Evolutionary conservation across 306 rosid species (phyloP).

Genomic region (Lathyrus aphaca): DNA sequence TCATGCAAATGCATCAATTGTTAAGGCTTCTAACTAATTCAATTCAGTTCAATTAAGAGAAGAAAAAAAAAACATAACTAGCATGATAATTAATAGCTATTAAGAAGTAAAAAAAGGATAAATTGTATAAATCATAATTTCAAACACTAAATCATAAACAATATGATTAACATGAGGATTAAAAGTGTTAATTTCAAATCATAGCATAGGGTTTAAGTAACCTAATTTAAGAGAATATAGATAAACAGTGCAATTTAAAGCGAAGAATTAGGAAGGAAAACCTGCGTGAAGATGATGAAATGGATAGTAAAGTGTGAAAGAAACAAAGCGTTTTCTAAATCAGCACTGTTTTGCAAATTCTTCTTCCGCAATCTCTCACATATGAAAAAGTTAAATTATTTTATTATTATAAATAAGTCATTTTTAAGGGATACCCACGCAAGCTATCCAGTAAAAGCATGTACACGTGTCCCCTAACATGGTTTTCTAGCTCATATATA

Average conservation of each 20-base stretch:
- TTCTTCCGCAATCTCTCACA: background rate
- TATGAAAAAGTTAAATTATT: too few species aligned
- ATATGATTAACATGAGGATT: background rate
- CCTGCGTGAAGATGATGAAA: constrained; percentile 25
- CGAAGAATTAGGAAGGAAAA: constrained; percentile 8
- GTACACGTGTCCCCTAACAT: too few species aligned
- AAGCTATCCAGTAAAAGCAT: too few species aligned
- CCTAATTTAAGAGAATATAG: background rate
- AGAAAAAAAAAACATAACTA: background rate
- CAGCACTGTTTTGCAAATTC: background rate
- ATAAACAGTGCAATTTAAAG: background rate
- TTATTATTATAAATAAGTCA: too few species aligned
- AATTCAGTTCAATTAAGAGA: background rate
- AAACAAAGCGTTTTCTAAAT: background rate
- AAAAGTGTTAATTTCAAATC: background rate
- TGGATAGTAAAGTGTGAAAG: background rate
- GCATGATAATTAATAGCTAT: background rate
- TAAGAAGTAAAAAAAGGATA: background rate
- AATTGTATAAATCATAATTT: background rate
- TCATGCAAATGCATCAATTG: background rate
- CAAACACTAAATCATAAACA: background rate
- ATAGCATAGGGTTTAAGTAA: constrained; percentile 23
- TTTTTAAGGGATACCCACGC: too few species aligned
- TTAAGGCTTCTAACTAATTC: constrained; percentile 14
- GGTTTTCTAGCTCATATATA: too few species aligned